Percentiles rank a stretch among this genome's conserved stretches.
These are phyloP conservation scores for Hericium alpestre DNA, from an alignment of 768 basidiomycete species.

Conservation along the genomic window DNA sequence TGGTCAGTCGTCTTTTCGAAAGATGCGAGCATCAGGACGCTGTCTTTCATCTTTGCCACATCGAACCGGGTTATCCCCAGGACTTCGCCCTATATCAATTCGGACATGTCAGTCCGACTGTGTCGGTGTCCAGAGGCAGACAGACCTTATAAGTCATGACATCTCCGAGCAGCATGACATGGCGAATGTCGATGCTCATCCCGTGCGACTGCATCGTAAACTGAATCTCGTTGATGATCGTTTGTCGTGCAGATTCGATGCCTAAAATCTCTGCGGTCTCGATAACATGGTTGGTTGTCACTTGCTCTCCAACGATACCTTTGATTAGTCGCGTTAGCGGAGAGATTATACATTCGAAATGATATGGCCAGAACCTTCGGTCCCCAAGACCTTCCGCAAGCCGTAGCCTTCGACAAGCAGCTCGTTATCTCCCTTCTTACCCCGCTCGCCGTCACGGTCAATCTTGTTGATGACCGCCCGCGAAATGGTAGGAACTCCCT, in stretches of 20 bases:
- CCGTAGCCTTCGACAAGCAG: constrained; percentile 96
- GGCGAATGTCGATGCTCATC: constrained; percentile 97
- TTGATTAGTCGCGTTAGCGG: not conserved
- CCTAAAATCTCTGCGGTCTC: constrained; percentile 90
- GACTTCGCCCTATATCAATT: constrained; percentile 72
- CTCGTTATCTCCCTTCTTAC: constrained; percentile 83
- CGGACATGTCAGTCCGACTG: not conserved
- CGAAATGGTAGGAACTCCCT: constrained; percentile 82
- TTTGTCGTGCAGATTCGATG: constrained; percentile 89
- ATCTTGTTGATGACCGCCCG: constrained; percentile 95
- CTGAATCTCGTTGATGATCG: constrained; percentile 95
- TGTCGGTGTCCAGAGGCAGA: not conserved
- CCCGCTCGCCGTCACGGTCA: constrained; percentile 68
- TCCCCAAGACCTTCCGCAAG: constrained; percentile 91
- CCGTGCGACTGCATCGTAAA: constrained; percentile 96
- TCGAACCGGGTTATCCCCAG: constrained; percentile 98
- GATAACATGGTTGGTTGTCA: constrained; percentile 94
- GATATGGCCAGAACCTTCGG: constrained; percentile 56
- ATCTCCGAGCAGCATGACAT: constrained; percentile 96
- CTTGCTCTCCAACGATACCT: constrained; percentile 90
- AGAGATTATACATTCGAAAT: not conserved
- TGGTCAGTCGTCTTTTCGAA: constrained; percentile 99
- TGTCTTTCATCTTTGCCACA: constrained; percentile 99
- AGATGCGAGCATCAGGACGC: constrained; percentile 95
- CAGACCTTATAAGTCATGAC: constrained; percentile 95